Evolutionary conservation across 495 filamentous ascomycete genomes (phyloP), one percentile per base, ranked within the genome.

Genomic region (Hyphodiscus hymeniophilus): DNA sequence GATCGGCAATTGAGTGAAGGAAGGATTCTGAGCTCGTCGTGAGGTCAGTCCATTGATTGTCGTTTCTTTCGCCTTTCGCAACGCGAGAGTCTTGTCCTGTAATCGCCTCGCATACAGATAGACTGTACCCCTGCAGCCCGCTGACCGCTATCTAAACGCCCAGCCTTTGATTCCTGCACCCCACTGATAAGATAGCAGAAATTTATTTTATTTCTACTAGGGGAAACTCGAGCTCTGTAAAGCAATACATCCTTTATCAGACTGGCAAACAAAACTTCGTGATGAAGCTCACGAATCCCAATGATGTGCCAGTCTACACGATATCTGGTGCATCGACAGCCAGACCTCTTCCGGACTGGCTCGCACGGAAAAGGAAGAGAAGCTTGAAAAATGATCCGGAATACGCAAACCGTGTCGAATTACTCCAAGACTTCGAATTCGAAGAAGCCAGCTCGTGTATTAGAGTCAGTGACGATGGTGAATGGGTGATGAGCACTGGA

Each of bases 401-500:
- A 55, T 96, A 85, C 67, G 81, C 88, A 45, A 94, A 88, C 61
- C 84, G 92, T 42, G 84, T 99, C 49, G 94, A 99, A 64, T 71
- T 99, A 40, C 73, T 99, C 20, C 94, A 99, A 59, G 91, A 97
- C 60, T 99, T 99, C 61, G 90, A 94, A 58, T 99, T 97, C 53
- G 92, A 97, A 59, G 94, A 99, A 65, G 89, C 94, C n/a, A 95
- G 90, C 61, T 77, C 82, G 38, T 96, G 91, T 62, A 75, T 99
- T 38, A 72, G 88, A 28, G 84, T 88, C 26, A 94, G 87, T 61
- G 92, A 96, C 48, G 94, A 99, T 77, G 90, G 91, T 30, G 82
- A 97, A 59, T 99, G 92, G 87, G 87, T 95, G 8, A 94, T 97
- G 86, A 94, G 88, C 56, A 94, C 91, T 54, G 92, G 91, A 76